These are phyloP conservation scores for Eucalyptus cloeziana DNA, from an alignment of 345 rosid species.

Conservation along the genomic window DNA sequence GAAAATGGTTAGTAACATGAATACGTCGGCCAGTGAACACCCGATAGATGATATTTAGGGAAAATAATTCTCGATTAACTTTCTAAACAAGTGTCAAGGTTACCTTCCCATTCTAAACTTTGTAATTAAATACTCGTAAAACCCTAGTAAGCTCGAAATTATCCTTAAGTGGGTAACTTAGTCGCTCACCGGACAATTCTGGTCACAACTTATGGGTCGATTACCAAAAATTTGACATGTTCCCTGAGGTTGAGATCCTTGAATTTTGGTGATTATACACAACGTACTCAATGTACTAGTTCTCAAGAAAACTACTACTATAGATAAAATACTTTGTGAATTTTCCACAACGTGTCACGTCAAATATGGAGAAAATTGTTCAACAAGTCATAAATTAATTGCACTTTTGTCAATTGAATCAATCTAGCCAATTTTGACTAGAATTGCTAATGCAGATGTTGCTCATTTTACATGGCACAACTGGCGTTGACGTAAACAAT, in stretches of 20 bases:
- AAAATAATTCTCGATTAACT: neutral
- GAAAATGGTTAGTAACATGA: neutral
- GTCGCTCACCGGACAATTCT: neutral
- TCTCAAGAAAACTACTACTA: neutral
- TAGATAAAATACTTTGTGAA: neutral
- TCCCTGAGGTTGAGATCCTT: neutral
- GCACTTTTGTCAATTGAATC: no score
- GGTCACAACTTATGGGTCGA: neutral
- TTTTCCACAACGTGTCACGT: neutral
- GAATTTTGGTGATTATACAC: neutral
- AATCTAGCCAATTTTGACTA: no score
- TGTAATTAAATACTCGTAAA: neutral
- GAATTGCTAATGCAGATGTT: rapidly evolving
- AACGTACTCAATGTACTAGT: neutral
- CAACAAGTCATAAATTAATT: no score
- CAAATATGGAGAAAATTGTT: neutral
- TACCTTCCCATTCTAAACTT: neutral
- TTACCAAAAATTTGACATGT: neutral
- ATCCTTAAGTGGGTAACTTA: neutral
- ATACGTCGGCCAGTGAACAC: neutral
- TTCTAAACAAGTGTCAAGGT: neutral
- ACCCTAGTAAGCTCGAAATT: neutral
- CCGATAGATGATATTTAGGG: neutral
- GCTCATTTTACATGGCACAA: rapidly evolving
- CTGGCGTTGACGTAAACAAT: rapidly evolving